phyloP scores from a whole-genome alignment of 805 yeast genomes.

The Pichia kluyveri region DNA sequence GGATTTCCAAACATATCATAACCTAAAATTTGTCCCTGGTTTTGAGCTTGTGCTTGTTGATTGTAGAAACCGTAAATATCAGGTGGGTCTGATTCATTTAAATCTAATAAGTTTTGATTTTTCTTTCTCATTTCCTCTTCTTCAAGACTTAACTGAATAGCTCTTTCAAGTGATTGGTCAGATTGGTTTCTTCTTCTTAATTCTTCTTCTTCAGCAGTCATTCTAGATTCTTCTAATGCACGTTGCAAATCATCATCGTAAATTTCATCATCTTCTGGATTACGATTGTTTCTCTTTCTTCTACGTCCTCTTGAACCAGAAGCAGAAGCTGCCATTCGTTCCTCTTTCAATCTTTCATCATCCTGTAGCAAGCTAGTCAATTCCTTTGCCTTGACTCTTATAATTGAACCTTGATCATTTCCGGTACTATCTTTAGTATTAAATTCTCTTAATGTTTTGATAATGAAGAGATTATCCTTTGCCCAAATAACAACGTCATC shows the following conservation, averaged over 20 bases:
- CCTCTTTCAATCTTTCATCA: slow-evolving; percentile 69
- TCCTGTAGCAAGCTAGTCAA: slow-evolving; percentile 72
- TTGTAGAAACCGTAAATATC: slow-evolving; percentile 21
- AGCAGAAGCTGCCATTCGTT: slow-evolving; percentile 38
- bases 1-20: slow-evolving; percentile 65
- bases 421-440: slow-evolving; percentile 71
- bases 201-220: slow-evolving; percentile 80
- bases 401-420: slow-evolving; percentile 79
- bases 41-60: slow-evolving; percentile 27
- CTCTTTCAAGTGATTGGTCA: slow-evolving; percentile 59
- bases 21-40: slow-evolving; percentile 26
- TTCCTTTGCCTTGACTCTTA: slow-evolving; percentile 85
- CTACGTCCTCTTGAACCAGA: slow-evolving; percentile 19
- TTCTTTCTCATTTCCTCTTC: slow-evolving; percentile 59
- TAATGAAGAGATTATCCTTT: slow-evolving; percentile 75
- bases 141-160: slow-evolving; percentile 63
- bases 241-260: slow-evolving; percentile 69
- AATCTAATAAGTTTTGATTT: slow-evolving; percentile 44
- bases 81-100: slow-evolving; percentile 28
- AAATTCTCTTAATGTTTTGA: slow-evolving; percentile 87
- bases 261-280: slow-evolving; percentile 27
- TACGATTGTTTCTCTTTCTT: slow-evolving; percentile 23
- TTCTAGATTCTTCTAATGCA: slow-evolving; percentile 72
- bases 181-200: slow-evolving; percentile 42
- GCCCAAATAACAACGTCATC: slow-evolving; percentile 90